Evolutionary conservation across 2,329 filamentous ascomycete genomes (phyloP).

Genomic region (Penicillium sp.): DNA sequence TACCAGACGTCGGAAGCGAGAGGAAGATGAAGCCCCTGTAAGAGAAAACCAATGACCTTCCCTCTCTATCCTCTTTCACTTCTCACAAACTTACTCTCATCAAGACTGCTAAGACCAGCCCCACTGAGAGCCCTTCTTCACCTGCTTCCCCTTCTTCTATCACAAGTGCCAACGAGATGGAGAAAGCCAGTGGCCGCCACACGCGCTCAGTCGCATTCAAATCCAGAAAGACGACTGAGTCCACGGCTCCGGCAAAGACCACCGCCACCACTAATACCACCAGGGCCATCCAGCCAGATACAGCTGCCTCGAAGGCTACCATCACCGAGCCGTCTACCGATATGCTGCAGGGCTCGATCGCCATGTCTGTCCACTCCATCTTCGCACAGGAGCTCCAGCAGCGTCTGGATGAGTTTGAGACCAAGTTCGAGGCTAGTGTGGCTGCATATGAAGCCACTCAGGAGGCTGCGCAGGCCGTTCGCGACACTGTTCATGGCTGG

Average conservation of each 20-base stretch:
- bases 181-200: not conserved
- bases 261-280: not conserved
- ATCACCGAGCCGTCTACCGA: conserved; percentile 1
- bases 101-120: not conserved
- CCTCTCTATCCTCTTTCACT: not conserved
- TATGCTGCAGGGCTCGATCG: conserved; percentile 19
- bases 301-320: not conserved
- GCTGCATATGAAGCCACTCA: conserved; percentile 11
- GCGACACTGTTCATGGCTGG: conserved; percentile 21
- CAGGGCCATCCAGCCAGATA: not conserved
- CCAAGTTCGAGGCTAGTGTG: conserved; percentile 48
- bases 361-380: conserved; percentile 44
- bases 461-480: conserved; percentile 9
- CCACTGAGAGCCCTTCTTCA: not conserved
- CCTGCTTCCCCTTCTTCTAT: not conserved
- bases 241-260: not conserved
- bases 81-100: not conserved
- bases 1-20: not conserved
- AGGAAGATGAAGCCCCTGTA: not conserved
- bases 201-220: not conserved
- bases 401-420: conserved; percentile 53
- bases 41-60: not conserved
- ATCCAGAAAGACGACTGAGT: not conserved
- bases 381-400: conserved; percentile 55
- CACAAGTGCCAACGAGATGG: not conserved